phyloP scores from a whole-genome alignment of 176 grass and related monocot genomes.

The Lolium rigidum region DNA sequence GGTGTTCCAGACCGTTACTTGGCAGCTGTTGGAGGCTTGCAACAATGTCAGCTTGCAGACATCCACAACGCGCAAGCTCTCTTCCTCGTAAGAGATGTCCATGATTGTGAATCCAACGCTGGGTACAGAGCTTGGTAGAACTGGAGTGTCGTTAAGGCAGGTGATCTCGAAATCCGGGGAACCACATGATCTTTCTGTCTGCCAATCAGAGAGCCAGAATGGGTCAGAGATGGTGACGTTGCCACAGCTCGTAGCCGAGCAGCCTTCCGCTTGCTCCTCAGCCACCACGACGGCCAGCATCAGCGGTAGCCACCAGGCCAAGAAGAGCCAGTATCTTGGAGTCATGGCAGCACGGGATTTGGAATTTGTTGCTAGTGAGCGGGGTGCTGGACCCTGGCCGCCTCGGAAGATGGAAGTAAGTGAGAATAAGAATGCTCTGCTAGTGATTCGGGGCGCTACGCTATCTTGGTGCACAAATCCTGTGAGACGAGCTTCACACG shows the following conservation, averaged over 20 bases:
- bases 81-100: conserved; percentile 23
- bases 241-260: conserved; percentile 27
- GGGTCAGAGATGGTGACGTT: conserved; percentile 14
- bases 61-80: conserved; percentile 9
- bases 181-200: not conserved
- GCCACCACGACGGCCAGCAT: not conserved
- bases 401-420: too few relatives aligned
- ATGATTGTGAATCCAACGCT: not conserved
- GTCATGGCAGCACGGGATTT: not conserved
- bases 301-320: not conserved
- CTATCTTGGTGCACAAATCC: too few relatives aligned
- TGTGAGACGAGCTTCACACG: too few relatives aligned
- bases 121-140: not conserved
- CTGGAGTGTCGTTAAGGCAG: not conserved
- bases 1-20: not conserved
- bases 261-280: not conserved
- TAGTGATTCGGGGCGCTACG: not conserved
- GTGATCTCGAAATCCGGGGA: not conserved
- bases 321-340: not conserved
- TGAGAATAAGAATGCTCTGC: not conserved
- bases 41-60: conserved; percentile 14
- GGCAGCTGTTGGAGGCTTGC: not conserved
- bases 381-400: not conserved
- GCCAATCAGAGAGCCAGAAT: not conserved
- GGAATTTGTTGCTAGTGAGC: not conserved